Evolutionary conservation across 2,329 filamentous ascomycete species (phyloP).

Genomic region (Verticillium klebahnii): DNA sequence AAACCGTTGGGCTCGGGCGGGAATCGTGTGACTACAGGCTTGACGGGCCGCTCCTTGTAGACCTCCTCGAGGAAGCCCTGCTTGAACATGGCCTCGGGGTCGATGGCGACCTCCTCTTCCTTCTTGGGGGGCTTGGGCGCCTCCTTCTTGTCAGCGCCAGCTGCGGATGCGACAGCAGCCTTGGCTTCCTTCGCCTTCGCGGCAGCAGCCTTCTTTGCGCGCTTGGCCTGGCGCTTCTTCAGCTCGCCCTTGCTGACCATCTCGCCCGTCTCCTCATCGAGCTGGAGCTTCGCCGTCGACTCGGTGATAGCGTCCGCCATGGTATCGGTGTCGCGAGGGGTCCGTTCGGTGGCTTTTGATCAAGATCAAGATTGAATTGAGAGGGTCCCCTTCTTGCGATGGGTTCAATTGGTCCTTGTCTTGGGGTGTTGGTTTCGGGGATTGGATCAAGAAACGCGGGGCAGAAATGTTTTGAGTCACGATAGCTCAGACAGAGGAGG

Average conservation of each 20-base stretch:
- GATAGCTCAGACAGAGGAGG: background rate
- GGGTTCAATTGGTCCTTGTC: background rate
- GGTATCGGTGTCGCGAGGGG: slow-evolving; percentile 8
- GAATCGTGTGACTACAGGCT: slow-evolving; percentile 65
- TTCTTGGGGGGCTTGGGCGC: slow-evolving; percentile 34
- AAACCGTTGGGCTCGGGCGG: slow-evolving; percentile 90
- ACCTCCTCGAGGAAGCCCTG: slow-evolving; percentile 71
- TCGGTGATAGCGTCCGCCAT: slow-evolving; percentile 46
- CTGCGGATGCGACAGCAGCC: slow-evolving; percentile 24
- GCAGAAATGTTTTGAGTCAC: background rate
- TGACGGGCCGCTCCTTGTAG: slow-evolving; percentile 61
- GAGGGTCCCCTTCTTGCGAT: background rate
- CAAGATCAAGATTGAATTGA: background rate
- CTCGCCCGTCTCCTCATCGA: slow-evolving; percentile 61
- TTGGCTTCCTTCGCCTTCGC: slow-evolving; percentile 44
- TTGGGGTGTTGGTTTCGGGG: background rate
- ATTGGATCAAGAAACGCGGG: background rate
- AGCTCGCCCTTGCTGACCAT: slow-evolving; percentile 61
- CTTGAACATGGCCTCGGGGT: slow-evolving; percentile 71
- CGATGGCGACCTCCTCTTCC: slow-evolving; percentile 38
- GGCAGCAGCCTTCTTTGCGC: slow-evolving; percentile 50
- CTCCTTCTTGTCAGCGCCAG: slow-evolving; percentile 19
- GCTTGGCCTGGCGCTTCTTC: slow-evolving; percentile 56
- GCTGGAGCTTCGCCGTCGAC: slow-evolving; percentile 51
- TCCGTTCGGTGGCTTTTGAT: background rate